Evolutionary conservation across 2,329 filamentous ascomycete genomes (phyloP).

Genomic region (Zymoseptoria brevis): DNA sequence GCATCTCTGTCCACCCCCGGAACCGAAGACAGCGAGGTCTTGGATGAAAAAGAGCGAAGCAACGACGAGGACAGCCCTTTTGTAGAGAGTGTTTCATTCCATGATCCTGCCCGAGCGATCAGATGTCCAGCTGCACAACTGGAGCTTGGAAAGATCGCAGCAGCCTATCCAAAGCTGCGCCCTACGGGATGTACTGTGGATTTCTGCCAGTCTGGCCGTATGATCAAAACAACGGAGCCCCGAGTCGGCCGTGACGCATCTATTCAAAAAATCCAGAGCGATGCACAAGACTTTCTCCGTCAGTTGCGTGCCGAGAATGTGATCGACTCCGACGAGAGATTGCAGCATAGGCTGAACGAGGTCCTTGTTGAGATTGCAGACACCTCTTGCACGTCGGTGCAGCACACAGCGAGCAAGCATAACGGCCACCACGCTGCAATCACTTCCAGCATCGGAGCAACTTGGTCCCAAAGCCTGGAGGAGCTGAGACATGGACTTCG

Average conservation of each 20-base stretch:
- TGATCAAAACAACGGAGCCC: conserved; percentile 6
- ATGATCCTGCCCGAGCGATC: background rate
- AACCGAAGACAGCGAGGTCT: background rate
- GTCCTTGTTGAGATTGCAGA: background rate
- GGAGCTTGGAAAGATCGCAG: background rate
- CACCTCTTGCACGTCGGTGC: background rate
- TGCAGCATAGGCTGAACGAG: background rate
- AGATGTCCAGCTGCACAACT: background rate
- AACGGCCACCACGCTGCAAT: background rate
- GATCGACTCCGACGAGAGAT: background rate
- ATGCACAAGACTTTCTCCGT: conserved; percentile 2
- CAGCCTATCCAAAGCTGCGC: conserved; percentile 2
- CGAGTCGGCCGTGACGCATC: conserved; percentile 2
- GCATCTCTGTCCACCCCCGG: background rate
- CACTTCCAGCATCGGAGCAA: background rate
- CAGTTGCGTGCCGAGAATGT: conserved; percentile 2
- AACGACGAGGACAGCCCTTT: background rate
- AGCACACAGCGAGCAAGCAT: background rate
- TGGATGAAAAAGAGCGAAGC: background rate
- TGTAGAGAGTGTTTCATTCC: background rate
- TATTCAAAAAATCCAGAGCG: background rate
- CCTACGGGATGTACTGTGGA: conserved; percentile 1
- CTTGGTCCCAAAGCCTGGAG: background rate
- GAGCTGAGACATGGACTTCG: conserved; percentile 4
- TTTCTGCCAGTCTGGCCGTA: conserved; percentile 5